A percentile compares a stretch with the other conserved stretches of the same genome.
Conservation (phyloP, 345 rosid species). For the Citrus reticulata region DNA sequence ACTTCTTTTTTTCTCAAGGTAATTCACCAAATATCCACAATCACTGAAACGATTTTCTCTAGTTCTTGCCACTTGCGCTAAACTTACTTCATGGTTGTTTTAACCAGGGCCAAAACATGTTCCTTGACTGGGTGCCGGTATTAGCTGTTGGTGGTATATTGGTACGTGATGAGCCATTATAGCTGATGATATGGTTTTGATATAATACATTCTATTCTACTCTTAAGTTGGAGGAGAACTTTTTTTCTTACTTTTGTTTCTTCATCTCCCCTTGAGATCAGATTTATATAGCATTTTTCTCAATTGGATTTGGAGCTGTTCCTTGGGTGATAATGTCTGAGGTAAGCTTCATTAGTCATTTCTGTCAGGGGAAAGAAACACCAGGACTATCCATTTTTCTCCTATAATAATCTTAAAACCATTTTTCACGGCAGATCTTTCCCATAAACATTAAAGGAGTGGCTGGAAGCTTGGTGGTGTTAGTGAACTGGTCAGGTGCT, state of each 20-base stretch:
- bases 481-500: constrained; percentile 92
- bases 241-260: not conserved
- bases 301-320: constrained; percentile 91
- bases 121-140: constrained; percentile 61
- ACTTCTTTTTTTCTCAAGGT: constrained; percentile 76
- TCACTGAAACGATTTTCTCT: not conserved
- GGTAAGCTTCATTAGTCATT: constrained; percentile 33
- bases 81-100: constrained; percentile 6
- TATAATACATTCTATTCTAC: not conserved
- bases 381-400: not conserved
- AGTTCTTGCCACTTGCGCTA: not conserved
- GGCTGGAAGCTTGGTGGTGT: constrained; percentile 90
- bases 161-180: constrained; percentile 31
- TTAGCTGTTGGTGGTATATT: constrained; percentile 73
- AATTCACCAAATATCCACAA: not conserved
- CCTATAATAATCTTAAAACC: not conserved
- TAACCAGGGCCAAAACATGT: constrained; percentile 49
- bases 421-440: constrained; percentile 52
- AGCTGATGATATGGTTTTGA: not conserved
- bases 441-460: constrained; percentile 80
- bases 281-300: constrained; percentile 64
- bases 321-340: constrained; percentile 99
- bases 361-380: not conserved
- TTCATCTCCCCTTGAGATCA: constrained; percentile 16
- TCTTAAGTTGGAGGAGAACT: not conserved